A percentile compares a stretch with the other conserved stretches of the same genome.
These are phyloP conservation scores for Talaromyces amestolkiae DNA, from an alignment of 2,329 filamentous ascomycete genomes.

Conservation along the genomic window DNA sequence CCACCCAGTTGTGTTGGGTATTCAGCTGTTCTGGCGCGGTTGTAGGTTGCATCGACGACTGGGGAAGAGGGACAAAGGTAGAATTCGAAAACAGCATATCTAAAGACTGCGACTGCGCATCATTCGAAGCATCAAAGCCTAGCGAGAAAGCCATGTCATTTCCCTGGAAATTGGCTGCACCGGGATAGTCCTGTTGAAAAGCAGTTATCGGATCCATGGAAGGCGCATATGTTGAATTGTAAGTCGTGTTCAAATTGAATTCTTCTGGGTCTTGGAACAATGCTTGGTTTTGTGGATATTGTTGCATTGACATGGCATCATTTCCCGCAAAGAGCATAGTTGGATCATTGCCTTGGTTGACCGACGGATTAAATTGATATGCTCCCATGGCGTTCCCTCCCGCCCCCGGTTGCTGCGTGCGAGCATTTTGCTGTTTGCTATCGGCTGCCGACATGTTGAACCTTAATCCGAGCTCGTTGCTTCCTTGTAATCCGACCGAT, in stretches of 20 bases:
- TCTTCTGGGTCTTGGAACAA: constrained; percentile 1
- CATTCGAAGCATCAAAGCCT: constrained; percentile 4
- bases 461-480: not conserved
- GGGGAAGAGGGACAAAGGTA: constrained; percentile 11
- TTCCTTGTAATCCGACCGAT: not conserved
- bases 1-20: constrained; percentile 15
- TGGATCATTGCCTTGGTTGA: not conserved
- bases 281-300: not conserved
- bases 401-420: not conserved
- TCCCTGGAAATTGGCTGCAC: constrained; percentile 6
- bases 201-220: constrained; percentile 12
- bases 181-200: not conserved
- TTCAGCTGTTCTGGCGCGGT: constrained; percentile 3
- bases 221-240: constrained; percentile 7
- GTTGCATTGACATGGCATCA: constrained; percentile 7
- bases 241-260: constrained; percentile 12
- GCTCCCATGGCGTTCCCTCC: constrained; percentile 6
- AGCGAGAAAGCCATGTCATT: constrained; percentile 6
- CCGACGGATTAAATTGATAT: constrained; percentile 15
- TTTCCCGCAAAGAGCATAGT: constrained; percentile 7
- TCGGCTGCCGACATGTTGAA: constrained; percentile 3
- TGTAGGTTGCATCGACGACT: constrained; percentile 12
- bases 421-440: not conserved
- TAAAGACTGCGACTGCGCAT: constrained; percentile 1
- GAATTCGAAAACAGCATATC: constrained; percentile 16